These are phyloP conservation scores for Apiospora marii DNA, from an alignment of 2,329 filamentous ascomycete species.

Conservation along the genomic window DNA sequence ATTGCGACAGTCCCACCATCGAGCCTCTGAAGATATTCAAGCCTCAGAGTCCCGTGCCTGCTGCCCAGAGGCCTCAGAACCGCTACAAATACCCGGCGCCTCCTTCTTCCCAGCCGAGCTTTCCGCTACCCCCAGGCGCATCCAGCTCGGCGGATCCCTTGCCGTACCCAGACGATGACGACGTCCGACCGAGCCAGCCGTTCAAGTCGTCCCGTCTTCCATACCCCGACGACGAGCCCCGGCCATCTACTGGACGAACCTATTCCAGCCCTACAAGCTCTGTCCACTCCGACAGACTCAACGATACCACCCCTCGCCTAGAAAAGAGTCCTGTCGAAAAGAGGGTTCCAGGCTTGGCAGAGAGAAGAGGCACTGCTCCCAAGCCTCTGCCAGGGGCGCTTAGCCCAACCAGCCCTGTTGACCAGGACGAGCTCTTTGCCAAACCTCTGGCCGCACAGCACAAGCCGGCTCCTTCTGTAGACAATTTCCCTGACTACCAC, in stretches of 20 bases:
- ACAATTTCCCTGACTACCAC: conserved; percentile 58
- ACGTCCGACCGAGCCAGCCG: conserved; percentile 54
- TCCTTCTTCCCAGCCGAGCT: conserved; percentile 60
- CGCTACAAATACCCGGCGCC: conserved; percentile 62
- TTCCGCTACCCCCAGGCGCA: conserved; percentile 72
- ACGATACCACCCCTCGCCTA: conserved; percentile 62
- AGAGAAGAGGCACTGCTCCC: conserved; percentile 81
- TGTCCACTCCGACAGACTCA: conserved; percentile 50
- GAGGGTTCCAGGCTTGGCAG: conserved; percentile 73
- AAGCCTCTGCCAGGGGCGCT: conserved; percentile 72
- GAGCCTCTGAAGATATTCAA: conserved; percentile 88
- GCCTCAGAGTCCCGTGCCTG: conserved; percentile 70
- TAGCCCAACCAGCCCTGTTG: conserved; percentile 80
- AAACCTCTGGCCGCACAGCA: conserved; percentile 62
- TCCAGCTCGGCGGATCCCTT: conserved; percentile 73
- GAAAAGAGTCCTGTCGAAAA: conserved; percentile 63
- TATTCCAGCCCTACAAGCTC: conserved; percentile 45
- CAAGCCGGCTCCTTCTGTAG: conserved; percentile 49
- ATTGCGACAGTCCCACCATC: conserved; percentile 77
- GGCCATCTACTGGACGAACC: conserved; percentile 43
- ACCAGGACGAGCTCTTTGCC: conserved; percentile 83
- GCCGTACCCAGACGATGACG: conserved; percentile 77
- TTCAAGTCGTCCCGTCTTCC: conserved; percentile 49
- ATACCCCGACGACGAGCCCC: conserved; percentile 52
- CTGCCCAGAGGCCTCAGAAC: conserved; percentile 45